Evolutionary conservation across 805 yeast species (phyloP).

Genomic region (Teunomyces panamensis): DNA sequence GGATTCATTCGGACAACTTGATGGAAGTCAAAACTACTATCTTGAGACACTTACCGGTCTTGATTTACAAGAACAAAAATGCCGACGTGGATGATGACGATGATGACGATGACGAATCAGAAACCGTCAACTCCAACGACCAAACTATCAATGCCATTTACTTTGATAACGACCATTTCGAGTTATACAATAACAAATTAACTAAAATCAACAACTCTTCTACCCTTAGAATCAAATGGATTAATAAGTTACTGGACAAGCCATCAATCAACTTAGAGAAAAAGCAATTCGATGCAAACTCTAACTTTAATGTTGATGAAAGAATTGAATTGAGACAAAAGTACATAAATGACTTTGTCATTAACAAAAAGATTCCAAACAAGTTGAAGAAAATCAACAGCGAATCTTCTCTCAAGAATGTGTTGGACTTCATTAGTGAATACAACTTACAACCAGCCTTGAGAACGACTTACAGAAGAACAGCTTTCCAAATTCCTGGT

Average conservation of each 20-base stretch:
- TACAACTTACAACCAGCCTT: slow-evolving; percentile 78
- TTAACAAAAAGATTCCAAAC: slow-evolving; percentile 12
- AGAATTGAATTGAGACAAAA: slow-evolving; percentile 76
- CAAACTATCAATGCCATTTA: slow-evolving; percentile 85
- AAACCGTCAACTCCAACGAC: slow-evolving; percentile 30
- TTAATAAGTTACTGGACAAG: slow-evolving; percentile 73
- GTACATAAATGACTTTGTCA: slow-evolving; percentile 69
- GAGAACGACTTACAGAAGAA: slow-evolving; percentile 83
- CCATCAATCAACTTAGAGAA: slow-evolving; percentile 82
- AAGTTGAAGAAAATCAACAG: slow-evolving; percentile 13
- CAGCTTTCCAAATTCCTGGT: slow-evolving; percentile 98
- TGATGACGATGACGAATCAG: slow-evolving; percentile 52
- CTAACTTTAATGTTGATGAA: slow-evolving; percentile 56
- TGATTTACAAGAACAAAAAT: slow-evolving; percentile 59
- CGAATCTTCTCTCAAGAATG: slow-evolving; percentile 38
- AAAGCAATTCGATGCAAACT: slow-evolving; percentile 58
- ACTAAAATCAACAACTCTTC: slow-evolving; percentile 67
- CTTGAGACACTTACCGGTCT: slow-evolving; percentile 87
- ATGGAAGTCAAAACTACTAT: slow-evolving; percentile 98
- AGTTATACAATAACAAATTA: slow-evolving; percentile 80
- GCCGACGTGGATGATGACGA: slow-evolving; percentile 49
- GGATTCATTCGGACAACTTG: slow-evolving; percentile 95
- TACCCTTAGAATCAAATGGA: slow-evolving; percentile 85
- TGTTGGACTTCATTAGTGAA: slow-evolving; percentile 61
- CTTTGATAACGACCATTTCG: slow-evolving; percentile 81